Evolutionary conservation across 306 rosid species (phyloP), one percentile per base, ranked within the genome.

Genomic region (Casuarina equisetifolia): DNA sequence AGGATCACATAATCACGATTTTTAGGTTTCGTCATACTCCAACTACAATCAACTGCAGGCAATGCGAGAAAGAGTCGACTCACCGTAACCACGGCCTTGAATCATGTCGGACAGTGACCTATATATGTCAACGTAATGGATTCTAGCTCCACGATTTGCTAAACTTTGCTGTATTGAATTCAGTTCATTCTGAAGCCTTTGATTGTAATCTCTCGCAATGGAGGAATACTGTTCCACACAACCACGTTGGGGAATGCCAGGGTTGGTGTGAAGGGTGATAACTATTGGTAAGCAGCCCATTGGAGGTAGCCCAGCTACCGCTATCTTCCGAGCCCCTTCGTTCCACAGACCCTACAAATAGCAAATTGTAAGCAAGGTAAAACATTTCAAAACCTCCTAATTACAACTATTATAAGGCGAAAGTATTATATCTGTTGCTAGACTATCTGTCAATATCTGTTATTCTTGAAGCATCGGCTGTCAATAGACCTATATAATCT

Each of bases 251-350:
- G 36, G 39, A 49, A 66, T 1, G 25, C 74, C 1, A 25, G 32
- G 39, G 1, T 78, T 57, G 9, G 94, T 78, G 5, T 81, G 74
- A 0, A 88, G 0, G 1, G 93, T 90, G 58, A 90, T 85, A 66
- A 88, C 83, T 0, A 77, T 0, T 0, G 97, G 97, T 79, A 92
- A 74, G 76, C 97, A 92, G 43, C 97, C 97, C 84, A 92, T 76
- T 9, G 97, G 90, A 76, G 95, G 90, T 48, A 88, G 76, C 76
- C 97, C 97, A 11, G 36, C 80, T 15, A 90, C 76, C 69, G 75
- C 86, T 43, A 90, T 82, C 73, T 57, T 89, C 40, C 78, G 39
- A 4, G 87, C 97, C 3, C 97, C 97, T 70, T 90, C 97, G 11
- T 67, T 84, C 86, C 84, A 81, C 58, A 92, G 81, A n/a, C 51